A percentile compares a stretch with the other conserved stretches of the same genome.
Evolutionary conservation across 768 basidiomycete species (phyloP).

Genomic region (Tricholoma sp.): DNA sequence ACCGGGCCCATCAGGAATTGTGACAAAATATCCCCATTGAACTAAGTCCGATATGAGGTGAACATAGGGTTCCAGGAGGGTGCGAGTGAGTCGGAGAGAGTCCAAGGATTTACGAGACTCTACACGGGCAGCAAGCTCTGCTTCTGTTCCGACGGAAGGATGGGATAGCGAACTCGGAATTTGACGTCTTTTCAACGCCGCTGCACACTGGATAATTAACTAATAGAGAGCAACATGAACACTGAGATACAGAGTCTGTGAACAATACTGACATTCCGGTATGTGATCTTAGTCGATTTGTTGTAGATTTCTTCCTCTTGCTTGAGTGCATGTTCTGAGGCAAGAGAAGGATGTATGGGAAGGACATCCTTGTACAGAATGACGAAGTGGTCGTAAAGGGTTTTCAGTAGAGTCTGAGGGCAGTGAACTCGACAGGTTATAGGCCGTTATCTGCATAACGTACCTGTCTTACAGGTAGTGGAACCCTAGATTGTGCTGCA

Average conservation of each 20-base stretch:
- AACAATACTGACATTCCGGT: constrained; percentile 61
- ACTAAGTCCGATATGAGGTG: constrained; percentile 53
- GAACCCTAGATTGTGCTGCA: constrained; percentile 64
- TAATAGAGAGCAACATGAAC: constrained; percentile 18
- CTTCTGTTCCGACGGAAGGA: constrained; percentile 75
- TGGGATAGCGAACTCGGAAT: constrained; percentile 56
- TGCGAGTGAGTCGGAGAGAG: constrained; percentile 46
- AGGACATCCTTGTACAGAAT: constrained; percentile 60
- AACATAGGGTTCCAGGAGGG: constrained; percentile 52
- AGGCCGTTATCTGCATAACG: constrained; percentile 9
- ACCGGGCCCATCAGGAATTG: constrained; percentile 63
- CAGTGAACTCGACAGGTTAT: constrained; percentile 2
- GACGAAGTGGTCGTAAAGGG: constrained; percentile 66
- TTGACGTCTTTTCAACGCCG: constrained; percentile 43
- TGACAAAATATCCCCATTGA: constrained; percentile 66
- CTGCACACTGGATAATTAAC: constrained; percentile 49
- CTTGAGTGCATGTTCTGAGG: constrained; percentile 71
- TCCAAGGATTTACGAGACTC: constrained; percentile 51
- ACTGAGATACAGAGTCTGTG: background rate
- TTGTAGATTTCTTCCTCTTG: constrained; percentile 81
- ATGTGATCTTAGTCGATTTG: constrained; percentile 71
- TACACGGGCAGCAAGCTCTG: constrained; percentile 49
- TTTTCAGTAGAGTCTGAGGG: constrained; percentile 65
- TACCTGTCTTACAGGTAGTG: constrained; percentile 73
- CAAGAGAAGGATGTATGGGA: constrained; percentile 51